Conservation (phyloP, 208 protist genomes). For the Wallacemonas sp. region DNA sequence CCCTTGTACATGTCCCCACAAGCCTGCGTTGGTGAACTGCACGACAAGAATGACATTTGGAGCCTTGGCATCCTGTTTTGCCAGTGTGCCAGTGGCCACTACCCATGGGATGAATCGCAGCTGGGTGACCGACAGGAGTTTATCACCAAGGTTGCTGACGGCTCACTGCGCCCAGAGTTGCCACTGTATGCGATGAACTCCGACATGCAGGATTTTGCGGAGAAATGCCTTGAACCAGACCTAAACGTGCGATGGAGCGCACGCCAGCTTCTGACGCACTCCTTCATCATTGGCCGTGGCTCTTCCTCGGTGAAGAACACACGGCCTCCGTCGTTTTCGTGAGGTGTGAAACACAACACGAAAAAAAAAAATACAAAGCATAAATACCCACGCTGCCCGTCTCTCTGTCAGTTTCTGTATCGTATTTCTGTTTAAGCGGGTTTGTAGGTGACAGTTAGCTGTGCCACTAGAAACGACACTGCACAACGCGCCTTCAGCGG, state of each 20-base stretch:
- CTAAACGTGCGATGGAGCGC: constrained; percentile 36
- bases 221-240: constrained; percentile 36
- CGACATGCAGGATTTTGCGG: constrained; percentile 38
- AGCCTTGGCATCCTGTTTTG: constrained; percentile 70
- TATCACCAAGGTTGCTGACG: constrained; percentile 33
- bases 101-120: constrained; percentile 51
- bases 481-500: too few species aligned
- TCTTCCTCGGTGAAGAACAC: too few species aligned
- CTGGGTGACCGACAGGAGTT: constrained; percentile 38
- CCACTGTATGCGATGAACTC: constrained; percentile 23
- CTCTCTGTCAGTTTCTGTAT: too few species aligned
- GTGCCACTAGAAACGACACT: too few species aligned
- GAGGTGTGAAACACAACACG: too few species aligned
- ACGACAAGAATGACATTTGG: constrained; percentile 81
- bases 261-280: constrained; percentile 41
- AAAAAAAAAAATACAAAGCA: too few species aligned
- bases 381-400: too few species aligned
- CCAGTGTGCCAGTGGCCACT: constrained; percentile 58
- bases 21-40: constrained; percentile 55
- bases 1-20: constrained; percentile 84
- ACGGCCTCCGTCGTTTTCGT: too few species aligned
- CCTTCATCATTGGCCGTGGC: constrained; percentile 37
- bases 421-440: too few species aligned
- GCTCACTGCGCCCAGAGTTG: constrained; percentile 25
- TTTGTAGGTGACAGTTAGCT: too few species aligned